Evolutionary conservation across 2,329 filamentous ascomycete species (phyloP).

Genomic region (Shiraia bambusicola): DNA sequence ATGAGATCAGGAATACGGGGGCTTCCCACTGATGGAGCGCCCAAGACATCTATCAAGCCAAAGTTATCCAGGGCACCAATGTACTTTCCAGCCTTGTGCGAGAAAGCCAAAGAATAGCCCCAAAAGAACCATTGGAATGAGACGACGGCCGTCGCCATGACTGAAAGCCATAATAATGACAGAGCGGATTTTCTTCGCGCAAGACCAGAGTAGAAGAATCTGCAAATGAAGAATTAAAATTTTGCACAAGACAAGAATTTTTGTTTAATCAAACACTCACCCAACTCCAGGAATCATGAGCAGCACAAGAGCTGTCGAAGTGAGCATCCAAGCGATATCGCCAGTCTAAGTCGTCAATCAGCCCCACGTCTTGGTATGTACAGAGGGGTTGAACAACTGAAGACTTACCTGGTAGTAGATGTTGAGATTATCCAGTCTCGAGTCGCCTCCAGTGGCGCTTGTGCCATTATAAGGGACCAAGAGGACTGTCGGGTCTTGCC

Average conservation of each 20-base stretch:
- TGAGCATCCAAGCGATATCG: slow-evolving; percentile 80
- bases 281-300: slow-evolving; percentile 92
- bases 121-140: slow-evolving; percentile 96
- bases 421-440: slow-evolving; percentile 72
- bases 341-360: slow-evolving; percentile 60
- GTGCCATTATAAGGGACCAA: slow-evolving; percentile 59
- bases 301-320: slow-evolving; percentile 75
- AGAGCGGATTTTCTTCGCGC: slow-evolving; percentile 86
- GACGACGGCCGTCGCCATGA: slow-evolving; percentile 77
- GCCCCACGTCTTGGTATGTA: slow-evolving; percentile 23
- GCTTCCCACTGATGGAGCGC: slow-evolving; percentile 72
- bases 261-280: slow-evolving; percentile 42
- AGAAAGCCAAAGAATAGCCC: slow-evolving; percentile 84
- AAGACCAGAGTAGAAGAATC: slow-evolving; percentile 92
- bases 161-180: slow-evolving; percentile 79
- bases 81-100: slow-evolving; percentile 71
- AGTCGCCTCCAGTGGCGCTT: slow-evolving; percentile 64
- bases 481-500: slow-evolving; percentile 34
- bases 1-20: slow-evolving; percentile 75
- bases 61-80: slow-evolving; percentile 80
- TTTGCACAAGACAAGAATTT: background rate
- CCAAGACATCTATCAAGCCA: slow-evolving; percentile 75
- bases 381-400: background rate
- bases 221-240: slow-evolving; percentile 26
- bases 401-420: slow-evolving; percentile 73